phyloP scores from a whole-genome alignment of 208 protist genomes.

The Porcisia deanei region DNA sequence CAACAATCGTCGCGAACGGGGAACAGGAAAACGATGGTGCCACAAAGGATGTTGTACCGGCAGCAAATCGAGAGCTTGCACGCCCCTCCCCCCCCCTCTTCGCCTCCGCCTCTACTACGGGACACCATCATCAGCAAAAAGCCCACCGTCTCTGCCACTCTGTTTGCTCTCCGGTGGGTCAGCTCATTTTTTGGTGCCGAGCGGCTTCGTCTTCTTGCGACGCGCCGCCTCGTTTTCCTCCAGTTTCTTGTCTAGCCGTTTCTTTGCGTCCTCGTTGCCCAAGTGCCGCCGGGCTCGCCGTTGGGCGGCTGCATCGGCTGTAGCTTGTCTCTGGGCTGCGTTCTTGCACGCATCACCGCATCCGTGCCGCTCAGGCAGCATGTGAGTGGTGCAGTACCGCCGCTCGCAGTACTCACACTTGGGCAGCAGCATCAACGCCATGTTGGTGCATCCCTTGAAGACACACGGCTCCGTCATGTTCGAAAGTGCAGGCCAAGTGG shows the following conservation, averaged over 20 bases:
- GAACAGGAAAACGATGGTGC: background rate
- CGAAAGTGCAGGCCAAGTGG: conserved; percentile 9
- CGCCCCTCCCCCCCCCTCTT: background rate
- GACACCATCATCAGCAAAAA: background rate
- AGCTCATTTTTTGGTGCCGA: conserved; percentile 16
- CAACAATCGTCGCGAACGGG: background rate
- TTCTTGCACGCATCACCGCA: conserved; percentile 76
- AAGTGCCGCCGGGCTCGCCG: conserved; percentile 61
- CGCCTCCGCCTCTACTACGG: too few species aligned
- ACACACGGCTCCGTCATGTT: conserved; percentile 45
- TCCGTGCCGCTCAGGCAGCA: conserved; percentile 86
- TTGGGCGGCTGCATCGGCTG: conserved; percentile 53
- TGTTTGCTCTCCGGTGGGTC: background rate
- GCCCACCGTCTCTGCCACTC: background rate
- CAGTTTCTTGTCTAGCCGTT: conserved; percentile 56
- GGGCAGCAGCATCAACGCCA: conserved; percentile 61
- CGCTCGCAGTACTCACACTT: conserved; percentile 67
- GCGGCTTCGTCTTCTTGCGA: conserved; percentile 46
- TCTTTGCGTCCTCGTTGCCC: conserved; percentile 73
- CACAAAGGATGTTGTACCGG: background rate
- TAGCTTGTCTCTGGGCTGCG: conserved; percentile 54
- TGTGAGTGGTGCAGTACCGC: conserved; percentile 74
- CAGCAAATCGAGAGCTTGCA: background rate
- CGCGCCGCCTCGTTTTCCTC: conserved; percentile 52
- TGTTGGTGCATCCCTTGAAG: conserved; percentile 30